phyloP scores from a whole-genome alignment of 495 filamentous ascomycete genomes.

The Hypoxylon fragiforme region DNA sequence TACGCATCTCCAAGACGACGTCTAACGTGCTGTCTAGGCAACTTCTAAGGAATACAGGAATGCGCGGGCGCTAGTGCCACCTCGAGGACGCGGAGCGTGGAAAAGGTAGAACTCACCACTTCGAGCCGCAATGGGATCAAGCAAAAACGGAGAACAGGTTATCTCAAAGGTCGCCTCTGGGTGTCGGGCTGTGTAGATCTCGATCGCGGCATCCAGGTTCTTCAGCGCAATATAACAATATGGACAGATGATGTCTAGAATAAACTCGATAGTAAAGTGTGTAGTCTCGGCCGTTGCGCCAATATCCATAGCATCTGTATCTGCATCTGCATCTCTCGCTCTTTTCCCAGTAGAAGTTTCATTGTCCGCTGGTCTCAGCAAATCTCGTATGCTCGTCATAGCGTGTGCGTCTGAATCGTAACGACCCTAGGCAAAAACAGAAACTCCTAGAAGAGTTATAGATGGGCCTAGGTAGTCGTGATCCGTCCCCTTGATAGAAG shows the following conservation, averaged over 20 bases:
- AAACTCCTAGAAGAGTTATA: conserved; percentile 28
- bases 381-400: conserved; percentile 27
- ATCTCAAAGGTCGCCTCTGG: conserved; percentile 66
- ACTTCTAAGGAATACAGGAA: background rate
- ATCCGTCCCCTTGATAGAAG: background rate
- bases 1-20: too few relatives aligned
- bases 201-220: conserved; percentile 69
- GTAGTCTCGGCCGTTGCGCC: conserved; percentile 23
- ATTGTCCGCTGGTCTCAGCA: conserved; percentile 3
- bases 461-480: background rate
- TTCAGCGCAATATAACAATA: conserved; percentile 84
- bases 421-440: background rate
- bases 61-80: background rate
- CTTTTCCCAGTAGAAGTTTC: background rate
- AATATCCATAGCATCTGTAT: background rate
- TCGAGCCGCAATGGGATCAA: conserved; percentile 60
- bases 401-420: background rate
- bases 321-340: background rate
- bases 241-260: conserved; percentile 79
- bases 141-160: conserved; percentile 75
- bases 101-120: conserved; percentile 22
- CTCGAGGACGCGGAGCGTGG: background rate
- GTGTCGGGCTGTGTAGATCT: conserved; percentile 56
- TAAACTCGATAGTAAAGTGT: conserved; percentile 69
- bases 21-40: background rate